These are phyloP conservation scores for Podospora australis DNA, from an alignment of 495 filamentous ascomycete species.

Conservation along the genomic window DNA sequence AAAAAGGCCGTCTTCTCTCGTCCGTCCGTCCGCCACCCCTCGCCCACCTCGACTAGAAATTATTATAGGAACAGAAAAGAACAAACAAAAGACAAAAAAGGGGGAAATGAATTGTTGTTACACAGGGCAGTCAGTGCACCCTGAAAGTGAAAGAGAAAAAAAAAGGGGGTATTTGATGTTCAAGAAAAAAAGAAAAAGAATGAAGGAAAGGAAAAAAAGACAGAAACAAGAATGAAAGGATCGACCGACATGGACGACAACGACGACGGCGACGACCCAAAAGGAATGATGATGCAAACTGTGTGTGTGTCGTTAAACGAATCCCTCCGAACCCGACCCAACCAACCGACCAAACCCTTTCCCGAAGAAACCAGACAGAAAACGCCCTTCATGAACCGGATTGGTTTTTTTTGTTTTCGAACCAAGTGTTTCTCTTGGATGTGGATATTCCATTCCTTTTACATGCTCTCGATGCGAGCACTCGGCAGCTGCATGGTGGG, in stretches of 20 bases:
- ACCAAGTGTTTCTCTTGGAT: not conserved
- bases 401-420: no score
- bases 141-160: not conserved
- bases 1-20: not conserved
- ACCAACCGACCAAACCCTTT: no score
- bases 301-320: no score
- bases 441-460: conserved; percentile 7
- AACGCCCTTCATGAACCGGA: no score
- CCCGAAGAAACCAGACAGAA: no score
- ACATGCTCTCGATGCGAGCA: conserved; percentile 40
- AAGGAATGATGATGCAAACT: not conserved
- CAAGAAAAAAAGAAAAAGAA: conserved; percentile 4
- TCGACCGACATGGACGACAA: not conserved
- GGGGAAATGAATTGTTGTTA: conserved; percentile 9
- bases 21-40: not conserved
- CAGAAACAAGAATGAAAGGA: not conserved
- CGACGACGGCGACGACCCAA: not conserved
- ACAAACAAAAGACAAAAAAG: conserved; percentile 2
- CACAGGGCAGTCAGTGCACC: conserved; percentile 7
- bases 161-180: conserved; percentile 20
- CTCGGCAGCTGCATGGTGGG: conserved; percentile 41
- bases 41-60: conserved; percentile 1
- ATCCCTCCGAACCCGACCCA: no score
- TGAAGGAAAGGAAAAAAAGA: not conserved
- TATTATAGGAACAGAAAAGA: not conserved